Evolutionary conservation across 306 rosid species (phyloP).

Genomic region (Casuarina equisetifolia): DNA sequence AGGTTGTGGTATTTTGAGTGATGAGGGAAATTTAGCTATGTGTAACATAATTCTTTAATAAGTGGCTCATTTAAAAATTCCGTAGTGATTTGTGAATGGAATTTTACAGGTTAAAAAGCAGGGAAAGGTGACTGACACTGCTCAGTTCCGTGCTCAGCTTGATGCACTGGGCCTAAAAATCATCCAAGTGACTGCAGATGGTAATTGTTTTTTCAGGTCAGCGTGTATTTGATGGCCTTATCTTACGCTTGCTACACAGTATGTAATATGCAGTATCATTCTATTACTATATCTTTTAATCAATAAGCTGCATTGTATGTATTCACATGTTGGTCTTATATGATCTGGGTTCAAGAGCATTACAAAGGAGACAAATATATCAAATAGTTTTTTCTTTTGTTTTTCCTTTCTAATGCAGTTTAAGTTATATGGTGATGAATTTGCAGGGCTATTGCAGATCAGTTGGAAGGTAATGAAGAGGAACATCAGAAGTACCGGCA

Average conservation of each 20-base stretch:
- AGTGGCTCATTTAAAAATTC: not conserved
- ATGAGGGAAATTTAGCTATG: not conserved
- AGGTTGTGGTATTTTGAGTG: not conserved
- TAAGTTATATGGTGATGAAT: conserved; percentile 13
- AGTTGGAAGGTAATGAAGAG: conserved; percentile 78
- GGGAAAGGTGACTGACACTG: conserved; percentile 49
- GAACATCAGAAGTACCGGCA: conserved; percentile 65
- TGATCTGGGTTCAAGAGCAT: not conserved
- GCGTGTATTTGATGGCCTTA: conserved; percentile 29
- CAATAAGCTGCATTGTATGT: conserved; percentile 1
- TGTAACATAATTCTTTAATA: conserved; percentile 6
- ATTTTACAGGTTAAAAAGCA: conserved; percentile 57
- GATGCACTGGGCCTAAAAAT: conserved; percentile 65
- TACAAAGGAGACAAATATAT: not conserved
- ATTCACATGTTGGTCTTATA: conserved; percentile 13
- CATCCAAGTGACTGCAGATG: conserved; percentile 77
- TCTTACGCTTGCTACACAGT: conserved; percentile 21
- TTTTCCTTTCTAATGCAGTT: conserved; percentile 2
- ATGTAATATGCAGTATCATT: not conserved
- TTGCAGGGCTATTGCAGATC: conserved; percentile 77
- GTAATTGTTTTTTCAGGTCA: conserved; percentile 91
- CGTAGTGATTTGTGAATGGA: not conserved
- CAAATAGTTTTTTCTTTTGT: not conserved
- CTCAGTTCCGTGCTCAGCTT: conserved; percentile 65
- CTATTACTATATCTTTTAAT: conserved; percentile 15